A percentile compares a stretch with the other conserved stretches of the same genome.
phyloP scores from a whole-genome alignment of 306 rosid genomes.

The Medicago truncatula region MtrunA17r5.0-ANR NC_053045.1:11877501-11878000 shows the following conservation, averaged over 20 bases:
- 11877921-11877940: not conserved
- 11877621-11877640: not conserved
- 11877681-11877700: too few species aligned
- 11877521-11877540: not conserved
- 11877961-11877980: not conserved
- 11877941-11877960: conserved; percentile 32
- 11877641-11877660: not conserved
- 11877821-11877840: conserved; percentile 1
- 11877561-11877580: not conserved
- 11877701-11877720: too few species aligned
- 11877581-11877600: not conserved
- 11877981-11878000: too few species aligned
- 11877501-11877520: not conserved
- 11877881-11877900: conserved; percentile 1
- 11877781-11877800: too few species aligned
- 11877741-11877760: too few species aligned
- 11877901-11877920: not conserved
- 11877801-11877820: not conserved
- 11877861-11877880: not conserved
- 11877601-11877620: conserved; percentile 10
- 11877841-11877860: conserved; percentile 2
- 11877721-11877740: too few species aligned
- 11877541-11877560: not conserved
- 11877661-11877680: not conserved
- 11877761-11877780: too few species aligned